Evolutionary conservation across 1,284 basidiomycete species (phyloP), one percentile per base, ranked within the genome.

Genomic region (Apiotrichum gracile): DNA sequence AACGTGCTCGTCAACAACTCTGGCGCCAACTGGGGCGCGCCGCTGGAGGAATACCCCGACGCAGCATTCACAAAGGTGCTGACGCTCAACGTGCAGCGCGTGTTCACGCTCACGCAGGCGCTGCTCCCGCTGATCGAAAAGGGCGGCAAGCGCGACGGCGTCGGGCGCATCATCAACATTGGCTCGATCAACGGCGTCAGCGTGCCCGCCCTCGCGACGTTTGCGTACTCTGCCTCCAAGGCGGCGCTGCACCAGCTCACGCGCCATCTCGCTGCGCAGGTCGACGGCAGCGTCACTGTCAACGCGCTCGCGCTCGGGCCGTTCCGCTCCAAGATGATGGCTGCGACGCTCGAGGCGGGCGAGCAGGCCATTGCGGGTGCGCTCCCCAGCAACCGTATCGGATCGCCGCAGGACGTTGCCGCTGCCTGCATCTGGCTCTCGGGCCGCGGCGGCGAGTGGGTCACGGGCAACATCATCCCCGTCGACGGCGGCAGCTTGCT

Each of bases 81-180:
- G 46, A 84, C 79, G 10, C 73, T 86, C 49, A 86, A 87, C 68
- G 67, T 86, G 24, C 83, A 85, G 63, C 78, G 84, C 4, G 84
- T 85, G 3, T 87, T 87, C 67, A 85, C 81, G 0, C 68, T 87
- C 34, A 85, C 83, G 7, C 85, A 87, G 67, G 82, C 82, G 63
- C 76, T 83, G 19, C 70, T 85, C 1, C 85, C 85, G 3, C 70
- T 86, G 22, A 77, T 86, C 16, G 79, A 80, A 7, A 77, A 76
- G 14, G 82, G 78, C 13, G 80, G 79, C 1, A 73, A 77, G 54
- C 73, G 76, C 35, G 77, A 78, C 24, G 80, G 79, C 3, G 61
- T 66, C 16, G 71, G 79, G 26, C 78, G 83, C 22, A 80, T 85
- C 49, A 84, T 85, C 62, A 85, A 85, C 56, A 84, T 85, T 62